phyloP scores from a whole-genome alignment of 768 basidiomycete species.

The Serpula lacrymans region DNA sequence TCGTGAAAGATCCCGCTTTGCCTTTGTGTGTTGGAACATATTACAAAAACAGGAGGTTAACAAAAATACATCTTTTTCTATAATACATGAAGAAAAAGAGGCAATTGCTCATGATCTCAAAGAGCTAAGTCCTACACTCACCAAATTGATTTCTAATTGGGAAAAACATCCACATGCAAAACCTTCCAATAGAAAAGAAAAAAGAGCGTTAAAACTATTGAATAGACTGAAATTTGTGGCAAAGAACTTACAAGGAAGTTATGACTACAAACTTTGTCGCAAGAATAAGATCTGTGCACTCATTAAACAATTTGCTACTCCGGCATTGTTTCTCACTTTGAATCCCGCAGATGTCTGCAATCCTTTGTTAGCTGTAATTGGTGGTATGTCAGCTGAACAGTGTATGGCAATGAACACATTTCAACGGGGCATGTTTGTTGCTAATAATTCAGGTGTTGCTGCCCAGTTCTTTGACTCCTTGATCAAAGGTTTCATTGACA shows the following conservation, averaged over 20 bases:
- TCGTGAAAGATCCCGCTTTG: too few relatives aligned
- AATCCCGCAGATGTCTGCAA: slow-evolving; percentile 44
- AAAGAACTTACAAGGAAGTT: slow-evolving; percentile 21
- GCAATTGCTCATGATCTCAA: background rate
- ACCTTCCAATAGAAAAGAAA: background rate
- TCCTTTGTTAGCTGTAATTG: slow-evolving; percentile 20
- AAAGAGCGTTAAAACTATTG: slow-evolving; percentile 4
- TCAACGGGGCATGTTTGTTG: background rate
- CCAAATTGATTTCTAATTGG: background rate
- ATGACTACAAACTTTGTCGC: slow-evolving; percentile 21
- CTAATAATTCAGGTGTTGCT: background rate
- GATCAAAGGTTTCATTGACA: background rate
- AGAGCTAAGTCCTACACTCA: background rate
- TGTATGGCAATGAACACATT: background rate
- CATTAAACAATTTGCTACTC: slow-evolving; percentile 32
- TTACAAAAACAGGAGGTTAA: too few relatives aligned
- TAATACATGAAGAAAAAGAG: too few relatives aligned
- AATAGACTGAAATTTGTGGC: slow-evolving; percentile 17
- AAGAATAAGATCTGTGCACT: slow-evolving; percentile 37
- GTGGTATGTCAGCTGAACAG: slow-evolving; percentile 1
- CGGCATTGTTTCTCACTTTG: slow-evolving; percentile 41
- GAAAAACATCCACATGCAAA: background rate
- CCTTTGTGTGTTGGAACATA: too few relatives aligned
- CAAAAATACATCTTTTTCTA: too few relatives aligned
- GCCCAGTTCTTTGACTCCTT: background rate